Evolutionary conservation across 306 rosid genomes (phyloP).

Genomic region (Pyrus pyrifolia): DNA sequence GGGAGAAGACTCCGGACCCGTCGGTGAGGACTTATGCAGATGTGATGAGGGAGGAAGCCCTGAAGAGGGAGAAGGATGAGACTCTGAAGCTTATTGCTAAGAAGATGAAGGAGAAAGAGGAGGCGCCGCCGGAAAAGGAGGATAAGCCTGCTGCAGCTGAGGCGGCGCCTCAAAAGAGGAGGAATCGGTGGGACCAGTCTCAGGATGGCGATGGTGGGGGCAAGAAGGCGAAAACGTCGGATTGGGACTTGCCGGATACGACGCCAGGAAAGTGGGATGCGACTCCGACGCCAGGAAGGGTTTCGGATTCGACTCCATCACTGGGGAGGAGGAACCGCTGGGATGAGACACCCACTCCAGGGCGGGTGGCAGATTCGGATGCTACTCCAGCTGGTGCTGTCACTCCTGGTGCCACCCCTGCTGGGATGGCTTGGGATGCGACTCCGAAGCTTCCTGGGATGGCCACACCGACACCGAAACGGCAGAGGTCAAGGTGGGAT

Average conservation of each 20-base stretch:
- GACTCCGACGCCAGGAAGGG: conserved; percentile 54
- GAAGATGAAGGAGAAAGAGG: conserved; percentile 66
- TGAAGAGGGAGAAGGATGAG: conserved; percentile 63
- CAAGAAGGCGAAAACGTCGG: conserved; percentile 29
- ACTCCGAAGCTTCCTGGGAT: conserved; percentile 63
- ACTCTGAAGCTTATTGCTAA: conserved; percentile 42
- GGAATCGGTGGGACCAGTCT: conserved; percentile 69
- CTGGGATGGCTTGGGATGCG: conserved; percentile 81
- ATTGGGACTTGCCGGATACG: conserved; percentile 62
- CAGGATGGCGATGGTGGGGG: conserved; percentile 49
- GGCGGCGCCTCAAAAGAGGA: conserved; percentile 40
- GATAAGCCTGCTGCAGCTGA: conserved; percentile 17
- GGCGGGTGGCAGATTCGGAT: conserved; percentile 55
- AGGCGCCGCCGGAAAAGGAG: conserved; percentile 23
- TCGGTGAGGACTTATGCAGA: conserved; percentile 54
- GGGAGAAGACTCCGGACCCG: conserved; percentile 70
- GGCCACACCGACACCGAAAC: conserved; percentile 67
- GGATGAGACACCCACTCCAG: conserved; percentile 74
- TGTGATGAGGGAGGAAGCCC: conserved; percentile 60
- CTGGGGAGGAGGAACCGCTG: conserved; percentile 66
- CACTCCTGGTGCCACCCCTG: conserved; percentile 70
- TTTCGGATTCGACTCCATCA: conserved; percentile 49
- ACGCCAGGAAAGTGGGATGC: conserved; percentile 69
- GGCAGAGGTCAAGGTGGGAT: conserved; percentile 73
- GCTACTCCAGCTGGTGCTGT: conserved; percentile 64